Evolutionary conservation across 2,329 filamentous ascomycete genomes (phyloP).

Genomic region (Botrytis hyacinthi): DNA sequence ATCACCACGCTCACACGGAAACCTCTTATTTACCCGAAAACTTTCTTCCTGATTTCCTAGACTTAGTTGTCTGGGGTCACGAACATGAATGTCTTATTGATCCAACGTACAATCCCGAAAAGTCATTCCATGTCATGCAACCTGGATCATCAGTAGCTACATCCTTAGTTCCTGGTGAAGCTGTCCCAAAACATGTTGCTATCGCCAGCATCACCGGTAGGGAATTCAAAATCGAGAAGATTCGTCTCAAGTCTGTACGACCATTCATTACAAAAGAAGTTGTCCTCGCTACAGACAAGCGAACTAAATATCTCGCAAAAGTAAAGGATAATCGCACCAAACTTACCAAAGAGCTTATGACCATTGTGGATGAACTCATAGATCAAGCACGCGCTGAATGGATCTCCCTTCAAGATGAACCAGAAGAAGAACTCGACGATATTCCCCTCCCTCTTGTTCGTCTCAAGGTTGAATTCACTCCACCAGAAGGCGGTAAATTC

Average conservation of each 20-base stretch:
- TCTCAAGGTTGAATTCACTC: slow-evolving; percentile 85
- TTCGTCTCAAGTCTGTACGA: slow-evolving; percentile 82
- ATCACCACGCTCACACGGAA: slow-evolving; percentile 86
- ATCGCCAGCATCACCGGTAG: slow-evolving; percentile 81
- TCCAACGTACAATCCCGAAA: slow-evolving; percentile 78
- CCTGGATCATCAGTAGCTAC: slow-evolving; percentile 95
- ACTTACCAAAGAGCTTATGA: slow-evolving; percentile 73
- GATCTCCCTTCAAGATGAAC: slow-evolving; percentile 69
- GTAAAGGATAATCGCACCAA: slow-evolving; percentile 80
- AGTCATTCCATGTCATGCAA: slow-evolving; percentile 93
- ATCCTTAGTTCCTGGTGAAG: slow-evolving; percentile 84
- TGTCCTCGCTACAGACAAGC: slow-evolving; percentile 69
- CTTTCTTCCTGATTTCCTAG: slow-evolving; percentile 86
- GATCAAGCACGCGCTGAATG: slow-evolving; percentile 79
- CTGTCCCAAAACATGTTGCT: slow-evolving; percentile 85
- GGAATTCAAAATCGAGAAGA: slow-evolving; percentile 75
- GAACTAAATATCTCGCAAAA: slow-evolving; percentile 74
- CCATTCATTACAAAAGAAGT: slow-evolving; percentile 89
- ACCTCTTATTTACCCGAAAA: slow-evolving; percentile 94
- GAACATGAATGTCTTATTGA: slow-evolving; percentile 96
- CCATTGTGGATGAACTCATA: slow-evolving; percentile 82
- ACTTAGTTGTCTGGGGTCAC: slow-evolving; percentile 94
- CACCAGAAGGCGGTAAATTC: slow-evolving; percentile 79
- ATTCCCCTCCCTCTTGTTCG: slow-evolving; percentile 80
- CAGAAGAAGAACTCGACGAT: slow-evolving; percentile 56